Base-by-base conservation (phyloP, 768 basidiomycete species). In the Russula olivacea region DNA sequence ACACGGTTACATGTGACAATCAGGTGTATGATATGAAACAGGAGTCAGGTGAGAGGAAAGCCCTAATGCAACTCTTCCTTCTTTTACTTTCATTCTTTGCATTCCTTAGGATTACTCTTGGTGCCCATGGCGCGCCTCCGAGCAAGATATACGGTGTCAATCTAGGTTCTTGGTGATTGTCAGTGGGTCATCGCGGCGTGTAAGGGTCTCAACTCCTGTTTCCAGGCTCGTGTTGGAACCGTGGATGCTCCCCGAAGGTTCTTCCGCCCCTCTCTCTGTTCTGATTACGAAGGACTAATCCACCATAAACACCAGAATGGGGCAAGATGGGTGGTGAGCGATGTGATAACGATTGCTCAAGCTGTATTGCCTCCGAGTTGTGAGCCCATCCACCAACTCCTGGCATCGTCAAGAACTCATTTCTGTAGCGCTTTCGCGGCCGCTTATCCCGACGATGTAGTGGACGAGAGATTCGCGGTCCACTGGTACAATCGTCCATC, bases 231-330 rank as follows among this genome's bases (percentile, higher is more conserved):
- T 91, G 0, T 72, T 89, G 6, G 89, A 91, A 69, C 68, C 88
- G n/a, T 91, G 89, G 89, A 91, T 91, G 89, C 77, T 89, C 47
- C 88, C 88, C 10, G 74, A 78, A 72, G 86, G 85, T 85, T 63
- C 5, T 14, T 23, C 23, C 28, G 3, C 17, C 23, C 23, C 12
- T 30, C 4, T 34, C 51, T 36, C 15, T 9, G n/a, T 14, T n/a
- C 8, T 14, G 19, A 40, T 21, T 3, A 28, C 15, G 36, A 40
- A 19, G 21, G 36, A 15, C 5, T 56, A 40, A 47, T 11, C 23
- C 14, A 2, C 19, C 11, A 32, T 21, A 4, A 7, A 3, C 6
- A 25, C 34, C 66, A 86, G 89, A 81, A 78, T 92, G 89, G 90
- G 23, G 73, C 2, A 71, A 76, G 9, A 91, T 92, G 89, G 90